phyloP scores from a whole-genome alignment of 2,329 filamentous ascomycete genomes.

The Exophiala calicioides region DNA sequence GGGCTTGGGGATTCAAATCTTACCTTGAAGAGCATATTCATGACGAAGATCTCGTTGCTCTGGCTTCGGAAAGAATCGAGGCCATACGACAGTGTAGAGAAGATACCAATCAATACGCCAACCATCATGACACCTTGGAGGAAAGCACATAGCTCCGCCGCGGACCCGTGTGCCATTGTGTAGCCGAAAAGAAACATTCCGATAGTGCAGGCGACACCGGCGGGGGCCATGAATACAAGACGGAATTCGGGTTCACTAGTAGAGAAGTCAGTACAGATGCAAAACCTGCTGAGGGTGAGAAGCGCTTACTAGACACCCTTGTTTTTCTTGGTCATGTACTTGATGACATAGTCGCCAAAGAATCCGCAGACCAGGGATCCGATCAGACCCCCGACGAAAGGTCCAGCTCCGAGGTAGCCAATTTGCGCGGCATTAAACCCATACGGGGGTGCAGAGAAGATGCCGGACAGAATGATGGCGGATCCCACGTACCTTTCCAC shows the following conservation, averaged over 20 bases:
- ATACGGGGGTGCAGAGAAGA: conserved; percentile 37
- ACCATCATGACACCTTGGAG: conserved; percentile 35
- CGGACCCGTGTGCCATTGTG: conserved; percentile 22
- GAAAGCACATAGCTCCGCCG: conserved; percentile 33
- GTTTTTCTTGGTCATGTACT: conserved; percentile 45
- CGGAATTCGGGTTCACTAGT: conserved; percentile 34
- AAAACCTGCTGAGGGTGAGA: background rate
- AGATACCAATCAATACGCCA: conserved; percentile 34
- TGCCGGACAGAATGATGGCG: conserved; percentile 34
- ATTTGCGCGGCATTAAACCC: conserved; percentile 34
- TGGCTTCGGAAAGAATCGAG: conserved; percentile 34
- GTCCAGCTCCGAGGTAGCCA: conserved; percentile 30
- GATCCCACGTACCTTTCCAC: conserved; percentile 24
- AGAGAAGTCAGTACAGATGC: background rate
- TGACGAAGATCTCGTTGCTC: conserved; percentile 35
- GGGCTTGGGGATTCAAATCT: too few relatives aligned
- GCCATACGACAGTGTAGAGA: conserved; percentile 29
- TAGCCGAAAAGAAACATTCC: conserved; percentile 36
- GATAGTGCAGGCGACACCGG: conserved; percentile 28
- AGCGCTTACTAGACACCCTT: conserved; percentile 39
- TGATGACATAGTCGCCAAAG: conserved; percentile 36
- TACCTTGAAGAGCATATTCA: conserved; percentile 36
- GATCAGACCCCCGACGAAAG: conserved; percentile 23
- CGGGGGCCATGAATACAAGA: conserved; percentile 32
- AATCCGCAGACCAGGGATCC: conserved; percentile 43